Evolutionary conservation across 805 yeast species (phyloP), one percentile per base, ranked within the genome.

Genomic region (Saccharomycopsis capsularis): DNA sequence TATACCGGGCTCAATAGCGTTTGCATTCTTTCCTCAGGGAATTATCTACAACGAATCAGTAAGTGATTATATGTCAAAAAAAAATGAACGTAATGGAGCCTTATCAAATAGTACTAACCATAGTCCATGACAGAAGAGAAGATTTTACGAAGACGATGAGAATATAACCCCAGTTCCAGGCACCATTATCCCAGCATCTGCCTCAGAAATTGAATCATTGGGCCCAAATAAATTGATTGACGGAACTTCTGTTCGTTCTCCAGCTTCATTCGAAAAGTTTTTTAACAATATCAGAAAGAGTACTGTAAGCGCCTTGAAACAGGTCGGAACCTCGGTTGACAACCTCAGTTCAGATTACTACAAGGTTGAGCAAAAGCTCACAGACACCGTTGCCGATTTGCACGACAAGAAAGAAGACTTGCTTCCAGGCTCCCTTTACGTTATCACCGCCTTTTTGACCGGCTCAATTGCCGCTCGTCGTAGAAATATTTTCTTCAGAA

Each of bases 381-480:
- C 85, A 6, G 62, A 70, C 27, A 81, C 91, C 1, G 63, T 85
- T 9, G 71, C 89, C 24, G 70, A 71, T 15, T 71, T 88, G 56
- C 88, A 82, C 62, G 71, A 76, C 52, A 76, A 69, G 56, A 65
- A 71, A 38, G 95, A 88, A 66, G 85, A 79, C 43, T 64, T 86
- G 44, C 70, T 84, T 44, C 93, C 95, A 13, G 83, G 82, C 54
- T 65, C 80, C 3, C 64, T 85, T 27, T 88, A 85, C 61, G 71
- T 88, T 36, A 60, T 79, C 7, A 75, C 86, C 25, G 89, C 87
- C 13, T 73, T 79, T 2, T 69, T 88, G 47, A 67, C 87, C 5
- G 95, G 95, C 35, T 75, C 83, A 41, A 81, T 87, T 46, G 57
- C 81, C 44, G 78, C 93, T 1, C 83, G 95, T 59, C 78, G 81